Conservation (phyloP, 257 asterid species). For the Solanum chiquidenum region DNA sequence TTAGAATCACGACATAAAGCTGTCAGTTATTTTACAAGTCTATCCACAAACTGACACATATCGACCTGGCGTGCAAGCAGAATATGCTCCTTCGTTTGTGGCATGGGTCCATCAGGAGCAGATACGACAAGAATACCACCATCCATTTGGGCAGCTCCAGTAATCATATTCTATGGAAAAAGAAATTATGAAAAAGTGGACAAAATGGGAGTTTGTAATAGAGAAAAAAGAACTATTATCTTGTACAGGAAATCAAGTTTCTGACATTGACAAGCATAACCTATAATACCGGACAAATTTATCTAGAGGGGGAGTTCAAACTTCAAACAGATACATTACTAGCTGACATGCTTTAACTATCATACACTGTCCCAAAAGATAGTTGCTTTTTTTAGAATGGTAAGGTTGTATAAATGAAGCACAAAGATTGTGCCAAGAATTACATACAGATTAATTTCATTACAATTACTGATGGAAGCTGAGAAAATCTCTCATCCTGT, state of each 20-base stretch:
- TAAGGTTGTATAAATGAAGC: not conserved
- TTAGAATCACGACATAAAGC: not conserved
- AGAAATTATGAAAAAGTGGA: not conserved
- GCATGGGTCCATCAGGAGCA: conserved; percentile 99
- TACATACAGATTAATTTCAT: not conserved
- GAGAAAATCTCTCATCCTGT: not conserved
- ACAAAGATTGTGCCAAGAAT: not conserved
- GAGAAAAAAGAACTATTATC: not conserved
- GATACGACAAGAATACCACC: conserved; percentile 98
- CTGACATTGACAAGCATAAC: not conserved
- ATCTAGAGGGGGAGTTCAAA: not conserved
- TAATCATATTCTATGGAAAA: conserved; percentile 77
- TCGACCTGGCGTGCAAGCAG: conserved; percentile 95
- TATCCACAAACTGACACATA: conserved; percentile 7
- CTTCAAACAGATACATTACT: not conserved
- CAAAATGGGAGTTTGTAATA: not conserved
- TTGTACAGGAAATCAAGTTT: not conserved
- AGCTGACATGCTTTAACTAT: not conserved
- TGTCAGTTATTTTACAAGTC: not conserved
- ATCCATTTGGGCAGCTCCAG: conserved; percentile 99
- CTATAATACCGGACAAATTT: not conserved
- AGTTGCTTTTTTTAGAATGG: not conserved
- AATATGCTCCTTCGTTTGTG: conserved; percentile 96
- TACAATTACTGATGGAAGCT: not conserved
- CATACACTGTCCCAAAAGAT: not conserved